phyloP scores from a whole-genome alignment of 148 eudicot species.

The Fagopyrum esculentum region DNA sequence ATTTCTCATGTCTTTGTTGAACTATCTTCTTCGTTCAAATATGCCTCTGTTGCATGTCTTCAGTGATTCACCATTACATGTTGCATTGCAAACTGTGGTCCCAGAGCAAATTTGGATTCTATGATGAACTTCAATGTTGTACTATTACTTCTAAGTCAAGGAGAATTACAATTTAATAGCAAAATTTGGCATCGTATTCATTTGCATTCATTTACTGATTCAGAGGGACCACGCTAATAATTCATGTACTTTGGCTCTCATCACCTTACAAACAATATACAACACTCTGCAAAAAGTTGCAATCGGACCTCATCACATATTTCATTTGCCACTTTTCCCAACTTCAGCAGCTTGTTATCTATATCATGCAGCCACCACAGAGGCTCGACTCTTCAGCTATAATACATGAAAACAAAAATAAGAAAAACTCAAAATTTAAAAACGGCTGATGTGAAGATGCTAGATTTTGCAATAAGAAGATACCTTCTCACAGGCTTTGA shows the following conservation, averaged over 20 bases:
- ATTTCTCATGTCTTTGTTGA: slow-evolving; percentile 1
- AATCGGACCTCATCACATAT: not conserved
- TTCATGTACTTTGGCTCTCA: not conserved
- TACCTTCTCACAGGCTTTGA: slow-evolving; percentile 17
- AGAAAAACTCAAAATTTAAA: not conserved
- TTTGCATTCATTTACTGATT: not conserved
- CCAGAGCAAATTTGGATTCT: not conserved
- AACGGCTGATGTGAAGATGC: not conserved
- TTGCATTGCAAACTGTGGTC: not conserved
- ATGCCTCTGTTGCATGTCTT: not conserved
- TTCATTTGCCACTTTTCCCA: not conserved
- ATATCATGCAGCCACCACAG: not conserved
- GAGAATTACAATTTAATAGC: not conserved
- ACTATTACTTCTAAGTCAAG: not conserved
- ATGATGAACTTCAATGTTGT: not conserved
- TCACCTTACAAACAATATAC: too few species aligned
- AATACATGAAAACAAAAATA: not conserved
- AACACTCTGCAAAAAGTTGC: not conserved
- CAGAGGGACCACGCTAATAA: not conserved
- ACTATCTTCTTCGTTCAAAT: not conserved
- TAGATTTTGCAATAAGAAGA: not conserved
- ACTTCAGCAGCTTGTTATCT: not conserved
- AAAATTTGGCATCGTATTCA: not conserved
- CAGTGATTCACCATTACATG: not conserved
- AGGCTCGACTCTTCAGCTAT: not conserved